Evolutionary conservation across 176 grass and related monocot genomes (phyloP).

Genomic region (Bothriochloa decipiens): DNA sequence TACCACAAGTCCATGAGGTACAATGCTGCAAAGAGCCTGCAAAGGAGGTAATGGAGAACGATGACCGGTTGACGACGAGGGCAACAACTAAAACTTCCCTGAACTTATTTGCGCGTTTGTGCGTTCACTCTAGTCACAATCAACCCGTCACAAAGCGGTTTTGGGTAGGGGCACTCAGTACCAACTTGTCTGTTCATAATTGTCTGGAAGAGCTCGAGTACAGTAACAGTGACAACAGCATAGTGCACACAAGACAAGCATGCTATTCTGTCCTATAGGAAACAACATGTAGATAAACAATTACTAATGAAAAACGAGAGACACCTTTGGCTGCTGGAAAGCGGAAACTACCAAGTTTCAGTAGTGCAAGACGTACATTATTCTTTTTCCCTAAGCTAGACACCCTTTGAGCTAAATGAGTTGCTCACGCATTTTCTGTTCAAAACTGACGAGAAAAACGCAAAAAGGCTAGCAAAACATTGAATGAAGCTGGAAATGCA

Average conservation of each 20-base stretch:
- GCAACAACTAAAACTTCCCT: neutral
- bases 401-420: neutral
- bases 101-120: neutral
- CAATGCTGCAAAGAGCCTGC: neutral
- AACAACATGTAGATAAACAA: too few species aligned
- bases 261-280: neutral
- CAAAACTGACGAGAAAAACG: slow-evolving; percentile 17
- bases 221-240: neutral
- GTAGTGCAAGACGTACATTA: neutral
- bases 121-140: slow-evolving; percentile 17
- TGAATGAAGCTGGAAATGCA: slow-evolving; percentile 1
- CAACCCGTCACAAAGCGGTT: slow-evolving; percentile 14
- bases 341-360: neutral
- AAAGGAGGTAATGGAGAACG: neutral
- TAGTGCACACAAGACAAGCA: neutral
- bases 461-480: slow-evolving; percentile 14
- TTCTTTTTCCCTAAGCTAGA: slow-evolving; percentile 29
- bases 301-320: neutral
- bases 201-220: neutral
- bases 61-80: neutral
- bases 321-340: slow-evolving; percentile 7
- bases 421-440: slow-evolving; percentile 27
- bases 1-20: neutral
- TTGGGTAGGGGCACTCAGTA: neutral
- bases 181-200: neutral